phyloP scores from a whole-genome alignment of 768 basidiomycete species.

The Pulveroboletus frians region DNA sequence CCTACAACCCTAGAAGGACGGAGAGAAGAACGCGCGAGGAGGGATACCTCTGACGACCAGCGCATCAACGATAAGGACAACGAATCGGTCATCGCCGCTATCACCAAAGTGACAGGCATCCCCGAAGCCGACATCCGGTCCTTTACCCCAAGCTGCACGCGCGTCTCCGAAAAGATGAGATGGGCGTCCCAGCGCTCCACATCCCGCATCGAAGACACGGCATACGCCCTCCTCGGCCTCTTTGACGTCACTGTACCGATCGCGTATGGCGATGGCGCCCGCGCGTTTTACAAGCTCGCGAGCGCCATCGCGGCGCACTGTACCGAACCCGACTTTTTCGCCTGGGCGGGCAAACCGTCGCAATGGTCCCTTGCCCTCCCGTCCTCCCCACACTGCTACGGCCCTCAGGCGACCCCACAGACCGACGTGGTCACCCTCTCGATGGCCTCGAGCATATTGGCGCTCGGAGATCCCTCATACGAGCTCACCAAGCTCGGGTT shows the following conservation, averaged over 20 bases:
- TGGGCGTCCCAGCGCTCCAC: conserved; percentile 22
- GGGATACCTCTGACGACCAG: conserved; percentile 9
- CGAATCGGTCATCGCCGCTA: conserved; percentile 9
- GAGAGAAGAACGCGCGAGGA: conserved; percentile 10
- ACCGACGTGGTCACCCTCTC: conserved; percentile 8
- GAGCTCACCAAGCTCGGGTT: conserved; percentile 24
- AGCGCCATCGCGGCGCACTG: conserved; percentile 13
- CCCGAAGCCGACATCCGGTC: conserved; percentile 18
- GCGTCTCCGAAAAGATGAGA: conserved; percentile 22
- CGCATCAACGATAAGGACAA: conserved; percentile 24
- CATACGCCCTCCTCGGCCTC: conserved; percentile 23
- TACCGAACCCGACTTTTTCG: conserved; percentile 20
- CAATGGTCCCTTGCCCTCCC: conserved; percentile 23
- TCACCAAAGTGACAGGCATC: conserved; percentile 19
- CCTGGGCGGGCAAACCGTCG: conserved; percentile 21
- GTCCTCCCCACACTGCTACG: conserved; percentile 20
- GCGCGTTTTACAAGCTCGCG: conserved; percentile 21
- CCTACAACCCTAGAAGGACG: conserved; percentile 12
- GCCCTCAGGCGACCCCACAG: conserved; percentile 1
- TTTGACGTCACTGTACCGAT: conserved; percentile 21
- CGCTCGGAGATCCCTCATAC: conserved; percentile 19
- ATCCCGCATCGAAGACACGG: conserved; percentile 20
- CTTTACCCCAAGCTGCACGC: conserved; percentile 16
- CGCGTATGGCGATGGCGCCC: conserved; percentile 21
- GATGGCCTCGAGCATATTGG: not conserved